Conservation (phyloP, 179 eudicot species). For the Beta lomatogona region DNA sequence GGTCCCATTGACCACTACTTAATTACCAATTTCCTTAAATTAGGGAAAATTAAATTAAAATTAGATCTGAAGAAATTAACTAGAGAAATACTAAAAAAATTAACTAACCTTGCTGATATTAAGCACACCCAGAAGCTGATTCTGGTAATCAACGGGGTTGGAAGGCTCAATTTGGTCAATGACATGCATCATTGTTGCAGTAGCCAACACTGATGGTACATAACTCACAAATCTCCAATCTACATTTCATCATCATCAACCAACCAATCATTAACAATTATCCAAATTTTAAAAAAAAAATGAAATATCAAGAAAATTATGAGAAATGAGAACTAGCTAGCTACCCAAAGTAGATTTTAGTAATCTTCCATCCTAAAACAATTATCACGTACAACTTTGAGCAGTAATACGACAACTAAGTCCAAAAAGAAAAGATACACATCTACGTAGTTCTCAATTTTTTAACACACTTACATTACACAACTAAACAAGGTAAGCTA, state of each 20-base stretch:
- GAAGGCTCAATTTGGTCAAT: conserved; percentile 64
- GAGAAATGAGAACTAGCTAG: too few species aligned
- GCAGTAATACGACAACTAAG: too few species aligned
- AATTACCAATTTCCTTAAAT: not conserved
- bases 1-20: not conserved
- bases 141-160: conserved; percentile 55
- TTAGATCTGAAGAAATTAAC: not conserved
- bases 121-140: conserved; percentile 69
- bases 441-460: too few species aligned
- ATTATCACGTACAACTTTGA: too few species aligned
- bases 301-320: not conserved
- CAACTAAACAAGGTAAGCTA: too few species aligned
- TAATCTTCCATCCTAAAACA: too few species aligned
- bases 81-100: not conserved
- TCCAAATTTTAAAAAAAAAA: not conserved
- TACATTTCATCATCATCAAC: conserved; percentile 31
- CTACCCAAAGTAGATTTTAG: too few species aligned
- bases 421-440: too few species aligned
- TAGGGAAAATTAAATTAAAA: not conserved
- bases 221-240: conserved; percentile 68
- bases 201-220: conserved; percentile 74
- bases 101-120: conserved; percentile 58
- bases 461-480: too few species aligned
- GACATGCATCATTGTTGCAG: conserved; percentile 85
- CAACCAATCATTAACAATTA: conserved; percentile 4